Percentiles rank a stretch among this genome's conserved stretches.
Conservation (phyloP, 306 rosid species). For the Glycine latifolia region DNA sequence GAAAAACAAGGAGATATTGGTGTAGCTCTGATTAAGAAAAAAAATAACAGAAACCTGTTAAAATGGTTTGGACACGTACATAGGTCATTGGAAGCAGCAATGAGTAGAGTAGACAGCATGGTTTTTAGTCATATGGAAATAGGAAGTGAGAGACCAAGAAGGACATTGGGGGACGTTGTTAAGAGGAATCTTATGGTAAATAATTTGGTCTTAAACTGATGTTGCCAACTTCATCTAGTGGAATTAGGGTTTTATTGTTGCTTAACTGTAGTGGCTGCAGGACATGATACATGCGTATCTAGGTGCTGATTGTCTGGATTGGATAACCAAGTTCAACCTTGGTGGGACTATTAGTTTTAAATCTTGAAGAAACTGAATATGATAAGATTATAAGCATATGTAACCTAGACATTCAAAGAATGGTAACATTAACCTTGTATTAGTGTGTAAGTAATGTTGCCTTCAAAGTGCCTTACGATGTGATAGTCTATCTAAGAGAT, state of each 20-base stretch:
- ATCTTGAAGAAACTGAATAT: too few species aligned
- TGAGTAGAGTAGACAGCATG: background rate
- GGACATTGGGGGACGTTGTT: background rate
- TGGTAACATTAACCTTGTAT: constrained; percentile 10
- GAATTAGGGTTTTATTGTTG: background rate
- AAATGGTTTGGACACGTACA: background rate
- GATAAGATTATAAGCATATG: too few species aligned
- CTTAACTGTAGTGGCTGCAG: constrained; percentile 13
- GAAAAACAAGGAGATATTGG: background rate
- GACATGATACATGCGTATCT: background rate
- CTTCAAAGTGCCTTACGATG: constrained; percentile 18
- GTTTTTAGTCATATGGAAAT: background rate
- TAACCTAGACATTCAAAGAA: background rate
- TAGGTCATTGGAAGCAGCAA: background rate
- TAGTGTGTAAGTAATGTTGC: background rate
- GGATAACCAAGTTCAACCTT: background rate
- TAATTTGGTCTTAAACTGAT: too few species aligned
- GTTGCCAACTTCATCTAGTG: background rate
- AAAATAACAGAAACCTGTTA: background rate
- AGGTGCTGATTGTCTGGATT: constrained; percentile 26
- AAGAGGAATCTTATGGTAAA: background rate
- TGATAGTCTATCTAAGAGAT: constrained; percentile 4
- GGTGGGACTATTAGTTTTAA: too few species aligned
- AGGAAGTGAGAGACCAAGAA: background rate
- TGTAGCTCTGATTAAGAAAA: background rate